A percentile compares a stretch with the other conserved stretches of the same genome.
Evolutionary conservation across 1,284 basidiomycete species (phyloP).

Genomic region (Tilletiopsis washingtonensis): DNA sequence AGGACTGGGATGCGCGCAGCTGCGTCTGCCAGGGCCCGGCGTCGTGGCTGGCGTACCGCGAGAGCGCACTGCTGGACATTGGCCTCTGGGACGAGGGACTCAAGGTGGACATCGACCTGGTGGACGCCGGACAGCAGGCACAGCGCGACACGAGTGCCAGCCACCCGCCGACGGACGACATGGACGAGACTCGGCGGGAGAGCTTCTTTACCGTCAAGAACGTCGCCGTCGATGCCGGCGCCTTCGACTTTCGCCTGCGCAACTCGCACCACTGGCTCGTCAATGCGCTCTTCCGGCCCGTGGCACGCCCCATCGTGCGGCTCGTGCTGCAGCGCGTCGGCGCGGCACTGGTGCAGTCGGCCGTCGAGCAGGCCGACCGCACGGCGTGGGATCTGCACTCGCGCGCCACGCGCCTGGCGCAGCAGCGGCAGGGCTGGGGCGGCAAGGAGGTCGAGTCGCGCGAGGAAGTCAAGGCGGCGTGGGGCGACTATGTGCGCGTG

Average conservation of each 20-base stretch:
- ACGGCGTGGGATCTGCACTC: slow-evolving; percentile 2
- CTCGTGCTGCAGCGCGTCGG: slow-evolving; percentile 1
- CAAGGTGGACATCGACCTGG: slow-evolving; percentile 1
- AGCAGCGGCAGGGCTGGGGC: neutral
- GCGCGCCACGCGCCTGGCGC: neutral
- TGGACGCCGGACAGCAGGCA: slow-evolving; percentile 5
- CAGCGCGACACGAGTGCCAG: no score
- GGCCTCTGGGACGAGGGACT: slow-evolving; percentile 3
- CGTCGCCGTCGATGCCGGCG: neutral
- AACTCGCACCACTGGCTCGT: slow-evolving; percentile 9
- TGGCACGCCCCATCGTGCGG: slow-evolving; percentile 2
- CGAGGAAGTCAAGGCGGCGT: neutral
- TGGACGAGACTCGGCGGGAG: neutral
- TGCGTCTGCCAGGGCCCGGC: slow-evolving; percentile 6
- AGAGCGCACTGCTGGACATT: slow-evolving; percentile 7
- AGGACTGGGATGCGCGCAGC: neutral
- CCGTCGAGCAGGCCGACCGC: neutral
- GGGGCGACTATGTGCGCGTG: slow-evolving; percentile 5
- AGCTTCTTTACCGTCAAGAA: slow-evolving; percentile 6
- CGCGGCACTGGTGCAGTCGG: slow-evolving; percentile 2
- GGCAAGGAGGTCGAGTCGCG: neutral
- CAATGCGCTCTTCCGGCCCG: slow-evolving; percentile 2
- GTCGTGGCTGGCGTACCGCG: slow-evolving; percentile 7
- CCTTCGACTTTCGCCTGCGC: slow-evolving; percentile 5
- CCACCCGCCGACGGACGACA: neutral